phyloP scores from a whole-genome alignment of 495 filamentous ascomycete species.

The Amniculicola lignicola region DNA sequence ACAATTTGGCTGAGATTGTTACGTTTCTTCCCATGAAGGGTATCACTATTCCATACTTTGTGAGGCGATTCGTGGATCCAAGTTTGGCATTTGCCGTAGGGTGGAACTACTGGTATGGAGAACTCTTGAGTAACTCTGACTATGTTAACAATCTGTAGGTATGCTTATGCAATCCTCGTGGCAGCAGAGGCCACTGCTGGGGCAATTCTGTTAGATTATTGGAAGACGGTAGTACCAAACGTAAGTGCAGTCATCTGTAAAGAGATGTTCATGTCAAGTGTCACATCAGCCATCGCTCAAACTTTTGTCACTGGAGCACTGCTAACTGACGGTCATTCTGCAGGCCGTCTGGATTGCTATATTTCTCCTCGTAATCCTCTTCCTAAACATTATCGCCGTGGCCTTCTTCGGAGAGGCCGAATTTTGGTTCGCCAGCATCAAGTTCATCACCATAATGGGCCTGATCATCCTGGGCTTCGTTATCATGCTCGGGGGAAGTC shows the following conservation, averaged over 20 bases:
- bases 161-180: conserved; percentile 38
- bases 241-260: too few relatives aligned
- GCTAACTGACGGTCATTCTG: too few relatives aligned
- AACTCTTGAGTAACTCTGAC: too few relatives aligned
- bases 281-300: too few relatives aligned
- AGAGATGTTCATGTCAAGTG: too few relatives aligned
- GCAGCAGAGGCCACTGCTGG: conserved; percentile 41
- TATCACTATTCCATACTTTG: conserved; percentile 32
- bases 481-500: conserved; percentile 26
- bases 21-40: conserved; percentile 34
- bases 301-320: too few relatives aligned
- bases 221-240: conserved; percentile 40
- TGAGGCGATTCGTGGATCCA: conserved; percentile 29
- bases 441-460: conserved; percentile 48
- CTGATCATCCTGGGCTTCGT: conserved; percentile 35
- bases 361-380: conserved; percentile 46
- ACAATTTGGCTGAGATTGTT: conserved; percentile 35
- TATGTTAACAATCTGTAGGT: conserved; percentile 8
- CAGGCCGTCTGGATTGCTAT: conserved; percentile 48
- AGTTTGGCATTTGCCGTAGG: conserved; percentile 24
- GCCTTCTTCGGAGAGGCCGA: conserved; percentile 50
- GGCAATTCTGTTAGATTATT: conserved; percentile 52
- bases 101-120: conserved; percentile 34
- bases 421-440: conserved; percentile 47
- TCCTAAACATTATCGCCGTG: conserved; percentile 45